Evolutionary conservation across 495 filamentous ascomycete genomes (phyloP), one percentile per base, ranked within the genome.

Genomic region (Podospora fimiseda): DNA sequence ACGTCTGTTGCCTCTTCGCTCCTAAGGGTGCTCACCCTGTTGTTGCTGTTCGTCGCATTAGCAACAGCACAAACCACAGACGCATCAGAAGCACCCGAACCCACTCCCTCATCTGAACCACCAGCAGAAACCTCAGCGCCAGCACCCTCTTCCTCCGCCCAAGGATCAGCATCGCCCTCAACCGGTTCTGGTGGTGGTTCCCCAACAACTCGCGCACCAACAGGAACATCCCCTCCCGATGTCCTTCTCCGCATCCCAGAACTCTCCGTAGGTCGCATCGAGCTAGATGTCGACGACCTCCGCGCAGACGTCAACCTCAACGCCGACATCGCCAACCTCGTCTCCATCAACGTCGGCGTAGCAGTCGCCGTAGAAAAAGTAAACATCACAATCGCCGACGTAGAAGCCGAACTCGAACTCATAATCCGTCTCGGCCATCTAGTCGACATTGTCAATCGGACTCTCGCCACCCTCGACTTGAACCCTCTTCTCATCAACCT

Each of bases 371-470:
- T 82, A 24, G 62, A 68, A 18, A 81, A 80, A 53, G 69, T 82
- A 58, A 82, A 81, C 65, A 70, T 82, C 57, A 82, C 78, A 23
- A 82, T 82, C 46, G 61, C 74, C 14, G 77, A 81, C 53, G 76
- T 82, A 1, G 62, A 76, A 18, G 79, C 73, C 2, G 48, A 81
- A 27, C 68, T 82, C 18, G 79, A 82, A 39, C 66, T 82, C 13
- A 69, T 79, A 30, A 76, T 82, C 37, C 70, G 79, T 3, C 67
- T 82, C 3, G 79, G 79, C 24, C 68, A 79, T 51, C 61, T 81
- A 16, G 78, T 79, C 18, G 75, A 81, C 48, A 79, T 82, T 37
- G 79, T 82, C n/a, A 76, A 78, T 55, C 69, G 79, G 22, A 79
- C 78, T 7, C 72, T 82, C 45, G 59, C 70, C 8, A 75, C 73